phyloP scores from a whole-genome alignment of 768 basidiomycete species.

The Steccherinum ochraceum region DNA sequence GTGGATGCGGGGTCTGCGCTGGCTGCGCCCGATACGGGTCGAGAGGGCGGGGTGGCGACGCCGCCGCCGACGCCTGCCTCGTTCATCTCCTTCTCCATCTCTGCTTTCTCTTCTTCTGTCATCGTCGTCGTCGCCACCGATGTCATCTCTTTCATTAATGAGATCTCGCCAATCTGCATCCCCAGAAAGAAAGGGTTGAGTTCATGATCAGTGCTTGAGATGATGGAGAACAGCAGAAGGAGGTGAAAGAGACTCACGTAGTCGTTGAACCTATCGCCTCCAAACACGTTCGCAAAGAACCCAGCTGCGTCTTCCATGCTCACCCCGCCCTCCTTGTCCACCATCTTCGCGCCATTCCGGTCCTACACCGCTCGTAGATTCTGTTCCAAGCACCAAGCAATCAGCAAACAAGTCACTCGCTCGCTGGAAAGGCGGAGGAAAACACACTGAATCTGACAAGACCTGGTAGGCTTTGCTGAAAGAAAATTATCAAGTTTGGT shows the following conservation, averaged over 20 bases:
- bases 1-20: slow-evolving; percentile 6
- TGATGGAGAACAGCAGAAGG: too few relatives aligned
- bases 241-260: slow-evolving; percentile 60
- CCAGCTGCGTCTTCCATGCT: slow-evolving; percentile 89
- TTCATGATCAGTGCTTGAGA: too few relatives aligned
- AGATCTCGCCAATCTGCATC: slow-evolving; percentile 91
- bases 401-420: slow-evolving; percentile 3
- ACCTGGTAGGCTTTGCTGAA: slow-evolving; percentile 92
- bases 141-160: slow-evolving; percentile 91
- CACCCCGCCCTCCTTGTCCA: slow-evolving; percentile 72
- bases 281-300: slow-evolving; percentile 95
- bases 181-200: too few relatives aligned
- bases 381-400: too few relatives aligned
- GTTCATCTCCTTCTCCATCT: slow-evolving; percentile 70
- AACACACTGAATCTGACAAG: slow-evolving; percentile 74
- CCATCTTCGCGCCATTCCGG: slow-evolving; percentile 90
- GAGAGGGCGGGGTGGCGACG: slow-evolving; percentile 19
- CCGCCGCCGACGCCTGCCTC: slow-evolving; percentile 26
- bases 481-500: too few relatives aligned
- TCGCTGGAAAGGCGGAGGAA: too few relatives aligned
- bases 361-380: slow-evolving; percentile 89
- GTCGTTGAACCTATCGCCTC: slow-evolving; percentile 86
- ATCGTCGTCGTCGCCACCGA: slow-evolving; percentile 80
- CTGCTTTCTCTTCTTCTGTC: slow-evolving; percentile 88
- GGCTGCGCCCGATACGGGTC: slow-evolving; percentile 14